A percentile compares a stretch with the other conserved stretches of the same genome.
phyloP scores from a whole-genome alignment of 148 eudicot genomes.

The Hydrangea macrophylla region DNA sequence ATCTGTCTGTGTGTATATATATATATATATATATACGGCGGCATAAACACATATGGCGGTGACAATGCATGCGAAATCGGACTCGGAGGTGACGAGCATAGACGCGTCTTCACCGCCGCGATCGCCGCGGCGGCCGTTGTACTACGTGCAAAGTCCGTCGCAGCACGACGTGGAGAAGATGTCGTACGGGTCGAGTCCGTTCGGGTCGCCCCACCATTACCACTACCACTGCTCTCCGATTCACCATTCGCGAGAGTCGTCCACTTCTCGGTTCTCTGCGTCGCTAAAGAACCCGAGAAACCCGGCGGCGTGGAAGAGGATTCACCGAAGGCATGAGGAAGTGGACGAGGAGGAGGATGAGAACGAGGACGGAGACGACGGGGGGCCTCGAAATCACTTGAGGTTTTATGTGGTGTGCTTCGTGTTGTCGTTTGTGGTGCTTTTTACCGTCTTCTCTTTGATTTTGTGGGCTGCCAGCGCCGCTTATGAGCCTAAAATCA shows the following conservation, averaged over 20 bases:
- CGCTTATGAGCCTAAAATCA: conserved; percentile 50
- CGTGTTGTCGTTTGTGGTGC: conserved; percentile 44
- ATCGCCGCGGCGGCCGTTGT: conserved; percentile 55
- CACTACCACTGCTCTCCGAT: conserved; percentile 74
- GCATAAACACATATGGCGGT: conserved; percentile 20
- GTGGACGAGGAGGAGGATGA: conserved; percentile 21
- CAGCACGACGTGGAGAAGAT: conserved; percentile 56
- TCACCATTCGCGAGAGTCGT: conserved; percentile 82
- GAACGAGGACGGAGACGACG: conserved; percentile 11
- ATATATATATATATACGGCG: background rate
- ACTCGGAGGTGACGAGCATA: conserved; percentile 71
- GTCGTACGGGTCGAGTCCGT: conserved; percentile 55
- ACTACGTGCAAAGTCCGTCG: conserved; percentile 86
- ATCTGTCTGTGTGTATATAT: background rate
- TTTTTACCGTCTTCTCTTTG: conserved; percentile 55
- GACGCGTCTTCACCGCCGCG: conserved; percentile 68
- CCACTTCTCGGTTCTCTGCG: conserved; percentile 66
- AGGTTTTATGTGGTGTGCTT: conserved; percentile 68
- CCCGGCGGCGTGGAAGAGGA: conserved; percentile 40
- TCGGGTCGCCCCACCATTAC: conserved; percentile 40
- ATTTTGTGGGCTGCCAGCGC: conserved; percentile 77
- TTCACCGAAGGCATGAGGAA: conserved; percentile 21
- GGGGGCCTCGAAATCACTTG: conserved; percentile 15
- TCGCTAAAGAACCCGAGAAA: conserved; percentile 30
- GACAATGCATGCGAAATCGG: conserved; percentile 68